Evolutionary conservation across 306 rosid species (phyloP).

Genomic region (Boehmeria nivea): DNA sequence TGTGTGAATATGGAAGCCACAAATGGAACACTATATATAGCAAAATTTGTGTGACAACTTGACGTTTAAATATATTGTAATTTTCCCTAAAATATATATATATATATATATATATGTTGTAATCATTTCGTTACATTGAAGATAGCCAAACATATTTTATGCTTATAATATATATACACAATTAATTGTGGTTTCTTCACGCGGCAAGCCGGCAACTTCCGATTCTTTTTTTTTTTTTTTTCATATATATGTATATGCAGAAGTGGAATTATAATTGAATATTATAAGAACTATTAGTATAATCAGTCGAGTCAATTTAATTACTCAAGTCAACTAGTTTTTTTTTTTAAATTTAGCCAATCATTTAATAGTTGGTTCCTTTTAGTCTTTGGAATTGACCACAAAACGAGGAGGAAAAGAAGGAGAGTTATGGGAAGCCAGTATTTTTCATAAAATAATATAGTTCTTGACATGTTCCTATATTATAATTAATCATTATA

Average conservation of each 20-base stretch:
- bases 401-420: neutral
- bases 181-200: too few species aligned
- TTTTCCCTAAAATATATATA: too few species aligned
- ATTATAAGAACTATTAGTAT: neutral
- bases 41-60: neutral
- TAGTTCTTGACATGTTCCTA: too few species aligned
- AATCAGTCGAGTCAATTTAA: neutral
- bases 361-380: neutral
- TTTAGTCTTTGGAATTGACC: neutral
- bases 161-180: too few species aligned
- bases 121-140: too few species aligned
- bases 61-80: too few species aligned
- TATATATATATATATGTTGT: too few species aligned
- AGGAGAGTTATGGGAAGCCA: neutral
- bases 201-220: neutral
- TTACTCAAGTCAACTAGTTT: neutral
- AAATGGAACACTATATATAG: neutral
- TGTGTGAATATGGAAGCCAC: neutral
- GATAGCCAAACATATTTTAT: too few species aligned
- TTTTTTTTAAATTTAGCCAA: conserved; percentile 1
- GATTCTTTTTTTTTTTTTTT: too few species aligned
- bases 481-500: too few species aligned
- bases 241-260: too few species aligned
- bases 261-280: too few species aligned
- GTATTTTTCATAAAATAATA: neutral